phyloP scores from a whole-genome alignment of 2,329 filamentous ascomycete genomes.

The Coniochaeta sp. region DNA sequence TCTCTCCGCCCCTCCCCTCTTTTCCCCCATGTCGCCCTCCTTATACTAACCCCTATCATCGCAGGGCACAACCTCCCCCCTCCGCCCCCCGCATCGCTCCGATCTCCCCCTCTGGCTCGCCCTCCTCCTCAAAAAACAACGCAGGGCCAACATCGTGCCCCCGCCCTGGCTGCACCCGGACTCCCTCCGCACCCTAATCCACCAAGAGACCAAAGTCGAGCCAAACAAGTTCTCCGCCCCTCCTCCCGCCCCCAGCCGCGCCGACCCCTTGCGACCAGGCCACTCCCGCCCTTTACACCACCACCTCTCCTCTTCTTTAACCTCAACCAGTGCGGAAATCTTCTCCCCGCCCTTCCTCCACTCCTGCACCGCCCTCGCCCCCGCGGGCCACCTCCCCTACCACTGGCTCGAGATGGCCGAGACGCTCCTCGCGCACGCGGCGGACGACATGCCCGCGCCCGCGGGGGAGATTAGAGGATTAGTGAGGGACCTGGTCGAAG shows the following conservation, averaged over 20 bases:
- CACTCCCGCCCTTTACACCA: constrained; percentile 25
- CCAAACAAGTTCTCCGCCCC: constrained; percentile 70
- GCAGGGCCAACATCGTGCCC: constrained; percentile 84
- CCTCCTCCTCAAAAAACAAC: constrained; percentile 87
- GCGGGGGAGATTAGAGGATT: constrained; percentile 68
- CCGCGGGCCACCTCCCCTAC: constrained; percentile 71
- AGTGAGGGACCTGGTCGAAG: constrained; percentile 76
- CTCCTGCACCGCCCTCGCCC: constrained; percentile 63
- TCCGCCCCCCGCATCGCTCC: constrained; percentile 75
- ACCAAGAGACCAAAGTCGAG: constrained; percentile 69
- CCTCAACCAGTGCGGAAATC: too few species aligned
- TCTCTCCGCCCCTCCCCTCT: constrained; percentile 8
- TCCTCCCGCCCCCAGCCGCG: constrained; percentile 55
- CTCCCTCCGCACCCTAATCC: constrained; percentile 70
- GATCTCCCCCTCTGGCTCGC: constrained; percentile 90
- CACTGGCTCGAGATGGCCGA: constrained; percentile 93
- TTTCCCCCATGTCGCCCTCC: constrained; percentile 14
- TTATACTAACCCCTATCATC: constrained; percentile 8
- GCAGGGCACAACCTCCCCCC: constrained; percentile 73
- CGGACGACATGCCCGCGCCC: constrained; percentile 67
- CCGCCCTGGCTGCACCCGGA: constrained; percentile 80
- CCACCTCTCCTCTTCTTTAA: too few species aligned
- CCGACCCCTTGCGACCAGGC: constrained; percentile 40
- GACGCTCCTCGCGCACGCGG: constrained; percentile 75
- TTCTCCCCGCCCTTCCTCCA: constrained; percentile 72